Evolutionary conservation across 2,329 filamentous ascomycete species (phyloP), one percentile per base, ranked within the genome.

Genomic region (Ascocoryne sarcoides): DNA sequence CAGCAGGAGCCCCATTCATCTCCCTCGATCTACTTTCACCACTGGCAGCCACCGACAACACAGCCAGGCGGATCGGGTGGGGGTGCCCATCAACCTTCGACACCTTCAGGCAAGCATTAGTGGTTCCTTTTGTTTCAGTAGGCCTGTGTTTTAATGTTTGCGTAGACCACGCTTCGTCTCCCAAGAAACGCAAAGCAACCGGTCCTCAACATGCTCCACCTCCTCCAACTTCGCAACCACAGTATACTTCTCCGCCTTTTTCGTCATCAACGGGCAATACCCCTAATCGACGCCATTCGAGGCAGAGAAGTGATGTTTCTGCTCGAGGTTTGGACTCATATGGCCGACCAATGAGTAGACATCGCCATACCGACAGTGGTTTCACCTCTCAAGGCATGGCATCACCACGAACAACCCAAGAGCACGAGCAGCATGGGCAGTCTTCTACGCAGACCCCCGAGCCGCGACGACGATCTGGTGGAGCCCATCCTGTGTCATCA

Each of bases 1-100:
- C 71, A 73, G 44, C 73, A 82, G 50, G 76, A 80, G 48, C 32
- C 50, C 16, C 54, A 56, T 34, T 32, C 77, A 14, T 85, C 83
- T 30, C 79, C 82, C 0, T 83, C 81, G 16, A 84, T 94, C 35
- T 92, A 86, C 62, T 95, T 95, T 60, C 86, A 94, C 58, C 86
- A 94, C 59, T 95, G 88, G 87, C 84, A 90, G 44, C 88, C 88
- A 33, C 88, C 88, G 10, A 74, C 71, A 16, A 74, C 77, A 47
- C 73, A 84, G 62, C 68, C 70, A 48, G 71, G 73, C 44, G 65
- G 49, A 30, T 40, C 43, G 30, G 51, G 70, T 49, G 12, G n/a
- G n/a, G 66, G 69, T 59, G 69, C 73, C 42, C 76, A 78, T 54
- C 79, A 83, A 59, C 82, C 83, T 45, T 75, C 75, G 55, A 83